phyloP scores from a whole-genome alignment of 2,329 filamentous ascomycete genomes.

The Microsporum ferrugineum region DNA sequence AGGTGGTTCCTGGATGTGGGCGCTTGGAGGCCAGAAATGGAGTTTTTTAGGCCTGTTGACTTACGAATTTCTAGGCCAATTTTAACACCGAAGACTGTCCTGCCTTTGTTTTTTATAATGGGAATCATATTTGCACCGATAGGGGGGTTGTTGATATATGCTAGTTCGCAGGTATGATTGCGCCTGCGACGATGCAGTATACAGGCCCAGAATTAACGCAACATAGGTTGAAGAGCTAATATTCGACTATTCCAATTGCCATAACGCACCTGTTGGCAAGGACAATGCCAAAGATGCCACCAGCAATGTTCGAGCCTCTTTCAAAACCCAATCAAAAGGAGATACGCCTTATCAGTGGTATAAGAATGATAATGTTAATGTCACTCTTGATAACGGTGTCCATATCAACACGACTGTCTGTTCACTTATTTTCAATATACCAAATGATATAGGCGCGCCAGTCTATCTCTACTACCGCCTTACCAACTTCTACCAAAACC shows the following conservation, averaged over 20 bases:
- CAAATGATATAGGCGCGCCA: slow-evolving; percentile 65
- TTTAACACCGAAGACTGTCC: slow-evolving; percentile 83
- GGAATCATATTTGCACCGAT: slow-evolving; percentile 90
- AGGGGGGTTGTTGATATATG: slow-evolving; percentile 74
- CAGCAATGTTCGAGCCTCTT: slow-evolving; percentile 51
- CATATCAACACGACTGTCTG: slow-evolving; percentile 45
- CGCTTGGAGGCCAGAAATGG: neutral
- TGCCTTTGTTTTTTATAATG: slow-evolving; percentile 82
- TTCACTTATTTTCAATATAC: slow-evolving; percentile 65
- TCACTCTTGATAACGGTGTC: slow-evolving; percentile 18
- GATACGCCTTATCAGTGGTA: slow-evolving; percentile 25
- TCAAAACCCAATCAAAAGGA: slow-evolving; percentile 47
- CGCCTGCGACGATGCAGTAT: neutral
- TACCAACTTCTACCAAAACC: slow-evolving; percentile 98
- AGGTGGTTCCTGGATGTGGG: slow-evolving; percentile 33
- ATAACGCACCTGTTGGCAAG: slow-evolving; percentile 39
- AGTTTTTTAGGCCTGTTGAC: neutral
- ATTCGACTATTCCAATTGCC: slow-evolving; percentile 82
- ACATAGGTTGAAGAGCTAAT: slow-evolving; percentile 73
- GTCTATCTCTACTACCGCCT: slow-evolving; percentile 91
- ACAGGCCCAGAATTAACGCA: neutral
- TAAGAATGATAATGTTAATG: slow-evolving; percentile 10
- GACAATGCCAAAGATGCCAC: slow-evolving; percentile 45
- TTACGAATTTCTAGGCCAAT: slow-evolving; percentile 55
- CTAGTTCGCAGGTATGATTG: slow-evolving; percentile 59